Evolutionary conservation across 129 eudicot genomes (phyloP), one percentile per base, ranked within the genome.

Genomic region (Ambrosia artemisiifolia): DNA sequence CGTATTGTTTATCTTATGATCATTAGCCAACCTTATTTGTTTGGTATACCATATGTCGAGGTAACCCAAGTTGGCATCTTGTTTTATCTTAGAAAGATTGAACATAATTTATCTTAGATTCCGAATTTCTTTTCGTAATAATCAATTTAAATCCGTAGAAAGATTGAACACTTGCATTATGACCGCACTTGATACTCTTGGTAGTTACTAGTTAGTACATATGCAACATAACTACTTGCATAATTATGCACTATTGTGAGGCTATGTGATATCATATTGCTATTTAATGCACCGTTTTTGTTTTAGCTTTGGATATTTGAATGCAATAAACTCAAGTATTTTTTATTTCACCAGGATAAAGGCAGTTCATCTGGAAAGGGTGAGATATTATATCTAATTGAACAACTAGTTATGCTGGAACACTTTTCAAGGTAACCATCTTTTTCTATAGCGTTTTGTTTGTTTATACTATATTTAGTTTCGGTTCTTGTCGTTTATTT

Each of bases 361-460:
- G 82, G 77, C 67, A 63, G 77, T 78, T 78, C 73, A 1, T 71
- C 82, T 0, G 77, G 82, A 14, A 78, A 78, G 60, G 63, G 82
- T 71, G 82, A 78, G 62, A 63, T 78, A n/a, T 53, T 78, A 44
- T 71, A 78, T 78, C 73, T 78, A 65, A 76, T 71, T 64, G 82
- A 71, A 44, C 82, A 78, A 78, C 77, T 78, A 63, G 65, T 78
- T 32, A 78, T 65, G 82, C 77, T 78, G 20, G 82, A 78, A 71
- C 44, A 32, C 67, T 78, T 63, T 64, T 71, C 82, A 78, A 78
- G 82, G 82, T 78, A 71, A 63, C 61, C 33, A 0, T 28, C 5
- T 61, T 77, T 77, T 48, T 69, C 48, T 59, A 44, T 46, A 62
- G 48, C 11, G n/a, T 48, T 59, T 49, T 61, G 20, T 60, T 60